Base-by-base conservation (phyloP, 176 grass and related monocot species). In the Alloteropsis semialata region DNA sequence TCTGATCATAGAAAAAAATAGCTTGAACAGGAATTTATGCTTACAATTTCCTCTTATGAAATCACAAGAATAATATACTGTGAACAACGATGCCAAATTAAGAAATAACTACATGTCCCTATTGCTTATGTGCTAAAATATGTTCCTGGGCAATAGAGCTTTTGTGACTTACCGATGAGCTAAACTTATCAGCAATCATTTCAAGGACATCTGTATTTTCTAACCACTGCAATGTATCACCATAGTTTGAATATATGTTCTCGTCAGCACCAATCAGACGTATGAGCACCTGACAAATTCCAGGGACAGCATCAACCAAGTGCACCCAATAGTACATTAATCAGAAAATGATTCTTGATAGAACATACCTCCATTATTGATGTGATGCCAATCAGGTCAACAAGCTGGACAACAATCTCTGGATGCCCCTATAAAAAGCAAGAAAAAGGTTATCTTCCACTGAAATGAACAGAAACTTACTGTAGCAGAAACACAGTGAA, bases 211-310 rank as follows among this genome's bases (percentile, higher is more conserved):
- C 86, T 67, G 91, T 92, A 83, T 94, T 88, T 90, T 99, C 93
- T 88, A 99, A 88, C 96, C 96, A 99, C 61, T 92, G 91, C 72
- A 93, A 89, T 65, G 91, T 90, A 82, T 99, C 96, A 46, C 69
- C 88, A 63, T 92, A 90, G 76, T 91, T 95, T 32, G 96, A 93
- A 80, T 96, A 91, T 94, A 96, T 96, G 74, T 82, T 87, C 87
- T 99, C 96, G 89, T 99, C 96, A 85, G 96, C 96, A 25, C 93
- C 96, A 82, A 96, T 93, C 79, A 99, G 84, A 61, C 96, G 87
- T 74, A 99, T 89, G 54, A 99, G 82, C 22, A 98, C 93, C 96
- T 98, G 89, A 88, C 44, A 42, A 61, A 85, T 53, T 82, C 60
- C 42, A 79, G 6, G 83, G 50, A 61, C 45, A 76, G 16, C 61